Evolutionary conservation across 306 rosid genomes (phyloP).

Genomic region (Sicyos edulis): DNA sequence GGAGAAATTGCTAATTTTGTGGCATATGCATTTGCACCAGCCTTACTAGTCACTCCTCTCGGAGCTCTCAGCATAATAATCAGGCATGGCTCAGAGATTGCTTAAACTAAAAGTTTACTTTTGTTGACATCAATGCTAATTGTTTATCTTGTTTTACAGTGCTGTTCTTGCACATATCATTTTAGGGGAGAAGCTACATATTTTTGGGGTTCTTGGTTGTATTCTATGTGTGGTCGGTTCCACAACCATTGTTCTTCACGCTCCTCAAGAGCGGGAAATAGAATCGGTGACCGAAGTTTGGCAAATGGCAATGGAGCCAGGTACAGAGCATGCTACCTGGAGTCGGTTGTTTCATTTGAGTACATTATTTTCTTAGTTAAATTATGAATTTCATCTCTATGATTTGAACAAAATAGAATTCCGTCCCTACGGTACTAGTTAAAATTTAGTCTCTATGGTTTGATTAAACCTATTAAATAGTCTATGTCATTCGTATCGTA

Average conservation of each 20-base stretch:
- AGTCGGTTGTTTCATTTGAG: not conserved
- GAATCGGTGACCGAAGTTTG: slow-evolving; percentile 76
- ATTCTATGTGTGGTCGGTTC: slow-evolving; percentile 74
- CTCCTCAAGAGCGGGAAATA: slow-evolving; percentile 68
- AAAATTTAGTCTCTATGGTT: no score
- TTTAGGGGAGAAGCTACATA: slow-evolving; percentile 56
- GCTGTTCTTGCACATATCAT: slow-evolving; percentile 79
- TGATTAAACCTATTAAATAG: no score
- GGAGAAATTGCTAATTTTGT: slow-evolving; percentile 83
- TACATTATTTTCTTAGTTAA: not conserved
- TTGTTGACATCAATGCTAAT: slow-evolving; percentile 27
- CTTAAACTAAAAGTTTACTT: slow-evolving; percentile 21
- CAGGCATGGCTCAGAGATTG: slow-evolving; percentile 42
- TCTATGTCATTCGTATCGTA: no score
- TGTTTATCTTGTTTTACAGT: slow-evolving; percentile 36
- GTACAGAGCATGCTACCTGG: slow-evolving; percentile 32
- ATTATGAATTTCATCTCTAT: no score
- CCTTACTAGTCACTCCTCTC: slow-evolving; percentile 77
- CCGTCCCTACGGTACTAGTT: no score
- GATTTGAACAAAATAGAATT: no score
- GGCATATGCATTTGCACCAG: slow-evolving; percentile 83
- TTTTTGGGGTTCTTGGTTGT: slow-evolving; percentile 77
- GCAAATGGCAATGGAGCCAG: slow-evolving; percentile 84
- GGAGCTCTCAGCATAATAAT: slow-evolving; percentile 86
- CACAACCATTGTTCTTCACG: slow-evolving; percentile 72